Conservation (phyloP, 176 grass and related monocot genomes). For the Saccharum officinarum region DNA sequence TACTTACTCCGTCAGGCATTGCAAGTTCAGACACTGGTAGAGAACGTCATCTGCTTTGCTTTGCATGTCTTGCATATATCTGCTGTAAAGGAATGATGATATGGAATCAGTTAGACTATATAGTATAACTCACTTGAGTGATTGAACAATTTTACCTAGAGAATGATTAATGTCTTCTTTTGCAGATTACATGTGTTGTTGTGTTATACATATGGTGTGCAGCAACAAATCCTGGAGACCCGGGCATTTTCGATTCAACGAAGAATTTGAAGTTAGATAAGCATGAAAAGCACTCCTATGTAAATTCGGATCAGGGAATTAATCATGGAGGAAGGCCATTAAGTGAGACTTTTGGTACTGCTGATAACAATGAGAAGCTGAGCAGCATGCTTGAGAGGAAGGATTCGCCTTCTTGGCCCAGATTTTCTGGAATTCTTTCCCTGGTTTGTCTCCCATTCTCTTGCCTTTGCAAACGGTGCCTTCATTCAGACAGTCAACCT, state of each 20-base stretch:
- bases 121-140: neutral
- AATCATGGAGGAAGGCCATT: slow-evolving; percentile 39
- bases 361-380: slow-evolving; percentile 47
- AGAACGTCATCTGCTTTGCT: slow-evolving; percentile 3
- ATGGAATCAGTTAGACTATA: neutral
- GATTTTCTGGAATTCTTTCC: slow-evolving; percentile 40
- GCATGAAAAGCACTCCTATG: slow-evolving; percentile 41
- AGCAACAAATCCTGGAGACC: slow-evolving; percentile 85
- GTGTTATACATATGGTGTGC: slow-evolving; percentile 88
- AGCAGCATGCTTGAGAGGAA: slow-evolving; percentile 51
- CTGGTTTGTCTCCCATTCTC: slow-evolving; percentile 56
- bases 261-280: slow-evolving; percentile 51
- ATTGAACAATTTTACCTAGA: neutral
- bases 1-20: neutral
- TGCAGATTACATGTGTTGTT: slow-evolving; percentile 76
- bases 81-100: neutral
- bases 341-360: slow-evolving; percentile 35
- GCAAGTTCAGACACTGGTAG: neutral
- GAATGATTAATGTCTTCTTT: slow-evolving; percentile 5
- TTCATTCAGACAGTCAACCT: slow-evolving; percentile 38
- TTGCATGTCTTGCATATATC: neutral
- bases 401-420: slow-evolving; percentile 44
- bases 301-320: slow-evolving; percentile 45
- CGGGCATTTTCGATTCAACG: slow-evolving; percentile 71
- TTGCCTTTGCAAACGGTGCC: slow-evolving; percentile 53